Evolutionary conservation across 495 filamentous ascomycete species (phyloP).

Genomic region (Zalerion maritima): DNA sequence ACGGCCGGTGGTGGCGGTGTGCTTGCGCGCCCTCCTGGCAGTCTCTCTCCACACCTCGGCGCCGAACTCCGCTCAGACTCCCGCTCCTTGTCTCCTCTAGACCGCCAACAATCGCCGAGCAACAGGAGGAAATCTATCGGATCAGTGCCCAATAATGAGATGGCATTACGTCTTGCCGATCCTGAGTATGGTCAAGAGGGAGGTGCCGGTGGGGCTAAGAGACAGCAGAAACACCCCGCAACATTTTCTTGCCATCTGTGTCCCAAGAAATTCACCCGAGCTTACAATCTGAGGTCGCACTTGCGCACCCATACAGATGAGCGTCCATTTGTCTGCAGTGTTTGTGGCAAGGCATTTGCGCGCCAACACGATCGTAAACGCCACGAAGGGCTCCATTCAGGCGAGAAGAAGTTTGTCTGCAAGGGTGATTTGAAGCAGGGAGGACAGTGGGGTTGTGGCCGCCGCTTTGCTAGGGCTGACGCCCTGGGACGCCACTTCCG

Average conservation of each 20-base stretch:
- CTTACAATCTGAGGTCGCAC: slow-evolving; percentile 85
- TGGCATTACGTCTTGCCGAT: slow-evolving; percentile 82
- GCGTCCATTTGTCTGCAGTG: slow-evolving; percentile 84
- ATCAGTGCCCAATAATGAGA: slow-evolving; percentile 74
- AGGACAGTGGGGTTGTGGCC: slow-evolving; percentile 80
- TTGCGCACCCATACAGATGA: slow-evolving; percentile 87
- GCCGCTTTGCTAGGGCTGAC: slow-evolving; percentile 88
- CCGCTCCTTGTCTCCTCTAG: slow-evolving; percentile 56
- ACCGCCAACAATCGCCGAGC: slow-evolving; percentile 45
- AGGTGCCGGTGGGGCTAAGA: slow-evolving; percentile 41
- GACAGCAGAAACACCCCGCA: slow-evolving; percentile 88
- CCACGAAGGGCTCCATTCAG: slow-evolving; percentile 80
- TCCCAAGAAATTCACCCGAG: slow-evolving; percentile 76
- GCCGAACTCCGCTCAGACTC: slow-evolving; percentile 34
- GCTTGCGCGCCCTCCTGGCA: slow-evolving; percentile 24
- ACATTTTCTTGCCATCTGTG: slow-evolving; percentile 80
- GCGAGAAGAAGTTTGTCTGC: slow-evolving; percentile 96
- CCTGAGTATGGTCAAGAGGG: slow-evolving; percentile 51
- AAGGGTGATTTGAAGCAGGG: slow-evolving; percentile 73
- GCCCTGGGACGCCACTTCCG: slow-evolving; percentile 94
- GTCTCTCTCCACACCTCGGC: slow-evolving; percentile 29
- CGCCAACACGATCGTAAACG: slow-evolving; percentile 88
- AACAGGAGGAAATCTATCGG: slow-evolving; percentile 77
- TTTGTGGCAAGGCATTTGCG: slow-evolving; percentile 92
- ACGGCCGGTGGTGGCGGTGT: slow-evolving; percentile 21